Percentiles rank a stretch among this genome's conserved stretches.
These are phyloP conservation scores for Ophiostoma perfectum DNA, from an alignment of 2,329 filamentous ascomycete species.

Conservation along the genomic window DNA sequence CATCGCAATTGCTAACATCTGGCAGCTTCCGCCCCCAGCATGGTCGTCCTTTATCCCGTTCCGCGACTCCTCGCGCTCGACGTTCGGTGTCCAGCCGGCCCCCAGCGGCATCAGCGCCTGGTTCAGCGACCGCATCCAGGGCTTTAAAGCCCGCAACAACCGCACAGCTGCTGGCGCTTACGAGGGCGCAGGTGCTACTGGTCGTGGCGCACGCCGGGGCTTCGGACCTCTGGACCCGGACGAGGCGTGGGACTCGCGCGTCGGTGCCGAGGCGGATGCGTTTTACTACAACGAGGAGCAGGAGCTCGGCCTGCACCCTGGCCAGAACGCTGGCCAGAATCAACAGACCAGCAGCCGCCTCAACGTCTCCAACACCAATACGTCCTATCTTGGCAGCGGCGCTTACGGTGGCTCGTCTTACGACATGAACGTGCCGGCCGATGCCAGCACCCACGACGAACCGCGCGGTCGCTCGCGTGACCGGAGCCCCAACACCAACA, in stretches of 20 bases:
- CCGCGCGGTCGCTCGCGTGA: conserved; percentile 42
- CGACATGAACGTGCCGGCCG: conserved; percentile 44
- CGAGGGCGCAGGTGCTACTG: conserved; percentile 49
- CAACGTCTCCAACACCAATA: conserved; percentile 18
- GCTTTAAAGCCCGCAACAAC: conserved; percentile 56
- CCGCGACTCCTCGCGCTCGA: conserved; percentile 43
- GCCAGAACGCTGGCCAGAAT: conserved; percentile 30
- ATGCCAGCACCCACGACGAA: conserved; percentile 30
- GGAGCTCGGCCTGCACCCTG: conserved; percentile 54
- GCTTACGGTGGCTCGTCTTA: conserved; percentile 37
- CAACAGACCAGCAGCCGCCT: conserved; percentile 28
- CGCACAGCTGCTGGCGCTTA: conserved; percentile 66
- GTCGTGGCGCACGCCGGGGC: conserved; percentile 36
- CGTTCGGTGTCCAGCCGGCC: conserved; percentile 49
- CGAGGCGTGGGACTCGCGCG: conserved; percentile 77
- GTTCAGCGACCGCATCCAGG: conserved; percentile 61
- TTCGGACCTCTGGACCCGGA: conserved; percentile 67
- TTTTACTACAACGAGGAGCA: conserved; percentile 64
- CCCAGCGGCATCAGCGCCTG: conserved; percentile 64
- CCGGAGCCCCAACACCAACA: conserved; percentile 33
- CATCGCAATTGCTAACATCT: not conserved
- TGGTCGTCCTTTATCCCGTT: conserved; percentile 68
- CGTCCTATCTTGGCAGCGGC: conserved; percentile 23
- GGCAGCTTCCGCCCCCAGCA: conserved; percentile 62
- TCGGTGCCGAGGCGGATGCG: conserved; percentile 64